A percentile compares a stretch with the other conserved stretches of the same genome.
Evolutionary conservation across 129 eudicot species (phyloP).

Genomic region (Flaveria bidentis): DNA sequence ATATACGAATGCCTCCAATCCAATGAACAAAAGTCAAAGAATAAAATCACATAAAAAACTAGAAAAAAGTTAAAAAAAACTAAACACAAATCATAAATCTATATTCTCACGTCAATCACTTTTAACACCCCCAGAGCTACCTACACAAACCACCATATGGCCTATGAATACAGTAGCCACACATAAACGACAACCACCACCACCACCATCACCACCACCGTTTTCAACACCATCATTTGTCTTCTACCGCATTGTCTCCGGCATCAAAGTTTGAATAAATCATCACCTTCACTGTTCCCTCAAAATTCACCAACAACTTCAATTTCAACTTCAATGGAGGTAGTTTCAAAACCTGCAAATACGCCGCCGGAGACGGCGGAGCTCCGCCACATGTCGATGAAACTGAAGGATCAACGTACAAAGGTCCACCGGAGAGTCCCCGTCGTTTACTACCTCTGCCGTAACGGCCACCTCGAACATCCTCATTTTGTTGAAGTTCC

Average conservation of each 20-base stretch:
- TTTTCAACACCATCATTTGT: slow-evolving; percentile 43
- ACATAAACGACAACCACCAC: slow-evolving; percentile 34
- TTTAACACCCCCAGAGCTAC: slow-evolving; percentile 20
- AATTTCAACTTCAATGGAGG: slow-evolving; percentile 18
- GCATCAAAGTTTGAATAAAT: slow-evolving; percentile 55
- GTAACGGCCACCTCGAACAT: slow-evolving; percentile 87
- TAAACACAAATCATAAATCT: background rate
- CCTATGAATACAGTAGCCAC: slow-evolving; percentile 19
- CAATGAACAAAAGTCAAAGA: background rate
- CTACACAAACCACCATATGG: slow-evolving; percentile 32
- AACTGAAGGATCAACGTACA: slow-evolving; percentile 45
- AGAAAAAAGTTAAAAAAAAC: background rate
- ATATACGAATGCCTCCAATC: background rate
- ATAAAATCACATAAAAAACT: background rate
- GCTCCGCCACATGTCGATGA: background rate
- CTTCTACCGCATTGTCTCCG: slow-evolving; percentile 39
- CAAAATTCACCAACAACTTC: slow-evolving; percentile 5
- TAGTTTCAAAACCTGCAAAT: slow-evolving; percentile 20
- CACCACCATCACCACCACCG: slow-evolving; percentile 21
- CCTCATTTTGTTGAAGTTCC: slow-evolving; percentile 91
- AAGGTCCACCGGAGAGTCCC: slow-evolving; percentile 56
- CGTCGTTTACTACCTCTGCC: slow-evolving; percentile 69
- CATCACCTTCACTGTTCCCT: slow-evolving; percentile 27
- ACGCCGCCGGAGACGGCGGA: slow-evolving; percentile 29
- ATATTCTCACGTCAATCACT: slow-evolving; percentile 29